Conservation (phyloP, 2,329 filamentous ascomycete genomes). For the Fusarium nisikadoi region DNA sequence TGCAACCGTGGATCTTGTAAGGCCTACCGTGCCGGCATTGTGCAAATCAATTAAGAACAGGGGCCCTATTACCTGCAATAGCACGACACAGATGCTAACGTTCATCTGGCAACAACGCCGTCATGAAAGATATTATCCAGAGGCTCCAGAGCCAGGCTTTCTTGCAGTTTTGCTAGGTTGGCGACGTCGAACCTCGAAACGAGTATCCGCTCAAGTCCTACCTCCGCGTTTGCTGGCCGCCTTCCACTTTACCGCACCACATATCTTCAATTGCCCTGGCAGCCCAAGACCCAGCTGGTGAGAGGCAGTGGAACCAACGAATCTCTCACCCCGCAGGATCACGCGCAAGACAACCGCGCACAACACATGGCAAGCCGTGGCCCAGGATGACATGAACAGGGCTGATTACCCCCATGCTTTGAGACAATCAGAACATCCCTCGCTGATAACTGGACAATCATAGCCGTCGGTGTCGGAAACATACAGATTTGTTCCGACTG, state of each 20-base stretch:
- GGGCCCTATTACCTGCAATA: constrained; percentile 10
- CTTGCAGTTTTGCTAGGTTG: constrained; percentile 12
- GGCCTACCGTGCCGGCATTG: constrained; percentile 19
- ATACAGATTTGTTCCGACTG: constrained; percentile 9
- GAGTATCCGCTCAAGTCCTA: constrained; percentile 13
- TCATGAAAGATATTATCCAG: constrained; percentile 4
- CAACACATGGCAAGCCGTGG: constrained; percentile 26
- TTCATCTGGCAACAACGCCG: constrained; percentile 30
- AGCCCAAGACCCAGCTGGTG: constrained; percentile 7
- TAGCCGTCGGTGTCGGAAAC: constrained; percentile 17
- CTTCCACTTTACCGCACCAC: constrained; percentile 12
- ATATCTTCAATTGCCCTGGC: constrained; percentile 23
- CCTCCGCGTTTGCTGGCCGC: constrained; percentile 25
- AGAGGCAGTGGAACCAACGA: constrained; percentile 33
- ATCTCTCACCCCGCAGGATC: constrained; percentile 34
- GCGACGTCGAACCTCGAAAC: constrained; percentile 22
- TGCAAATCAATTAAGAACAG: constrained; percentile 29
- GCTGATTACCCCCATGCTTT: constrained; percentile 19
- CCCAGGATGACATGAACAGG: constrained; percentile 24
- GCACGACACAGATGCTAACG: constrained; percentile 13
- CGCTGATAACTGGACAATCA: constrained; percentile 18
- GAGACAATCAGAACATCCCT: constrained; percentile 3
- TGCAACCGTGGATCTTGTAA: constrained; percentile 26
- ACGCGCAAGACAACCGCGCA: constrained; percentile 27
- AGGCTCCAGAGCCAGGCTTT: neutral